Base-by-base conservation (phyloP, 352 stramenopile genomes). In the Sclerospora graminicola region DNA sequence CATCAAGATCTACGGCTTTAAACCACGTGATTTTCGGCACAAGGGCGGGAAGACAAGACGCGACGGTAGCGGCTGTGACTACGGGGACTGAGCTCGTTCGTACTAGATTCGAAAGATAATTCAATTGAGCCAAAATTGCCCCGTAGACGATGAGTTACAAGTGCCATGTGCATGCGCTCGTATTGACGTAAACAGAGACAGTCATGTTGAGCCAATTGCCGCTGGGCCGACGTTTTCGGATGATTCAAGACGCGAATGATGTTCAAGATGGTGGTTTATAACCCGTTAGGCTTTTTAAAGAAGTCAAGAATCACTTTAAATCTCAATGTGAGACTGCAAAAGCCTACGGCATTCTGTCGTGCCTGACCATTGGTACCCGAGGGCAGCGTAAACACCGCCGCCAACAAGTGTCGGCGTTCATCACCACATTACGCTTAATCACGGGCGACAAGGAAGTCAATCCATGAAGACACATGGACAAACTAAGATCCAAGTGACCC, bases 401-500 rank as follows among this genome's bases (percentile, higher is more conserved):
- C 57, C 0, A 93, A 52, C 19, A 93, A 62, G 9, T 67, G 69
- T 86, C 71, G 0, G 66, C 45, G 21, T 84, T 74, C 9, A 59
- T 47, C 5, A 61, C 62, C 19, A 89, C 49, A 20, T 88, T 79
- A 3, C 76, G 75, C 41, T 93, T 78, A 38, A 87, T 83, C 18
- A 90, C 76, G 14, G 65, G 77, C 14, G 62, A 82, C 1, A 72
- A 89, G 16, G 81, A 93, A 11, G 81, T 78, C 14, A 93, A 70
- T 14, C 76, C 81, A 52, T 90, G 78, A 3, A 93, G 60, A 50
- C 81, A 93, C 78, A 93, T 90, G 0, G 77, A 88, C 1, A 90
- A 48, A 27, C 78, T 89, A 37, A 74, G 71, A 41, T 93, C 76
- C 11, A 89, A 44, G 0, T 85, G 18, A 2, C 70, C 72, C 26